Percentiles rank a stretch among this genome's conserved stretches.
phyloP scores from a whole-genome alignment of 2,329 filamentous ascomycete genomes.

The Ceratocystis harringtonii region DNA sequence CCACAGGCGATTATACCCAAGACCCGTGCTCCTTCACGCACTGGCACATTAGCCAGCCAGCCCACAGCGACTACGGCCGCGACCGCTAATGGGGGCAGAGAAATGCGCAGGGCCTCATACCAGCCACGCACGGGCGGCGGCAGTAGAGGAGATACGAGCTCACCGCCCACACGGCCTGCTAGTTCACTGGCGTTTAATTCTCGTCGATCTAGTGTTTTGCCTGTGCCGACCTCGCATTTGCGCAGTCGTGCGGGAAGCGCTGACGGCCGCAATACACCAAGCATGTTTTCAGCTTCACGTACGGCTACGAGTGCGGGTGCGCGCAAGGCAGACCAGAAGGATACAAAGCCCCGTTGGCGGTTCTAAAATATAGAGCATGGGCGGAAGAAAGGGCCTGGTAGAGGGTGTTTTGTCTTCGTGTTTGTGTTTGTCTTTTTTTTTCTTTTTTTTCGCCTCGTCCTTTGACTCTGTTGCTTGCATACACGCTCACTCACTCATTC shows the following conservation, averaged over 20 bases:
- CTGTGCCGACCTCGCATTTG: slow-evolving; percentile 28
- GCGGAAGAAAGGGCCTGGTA: not conserved
- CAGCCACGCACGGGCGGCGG: slow-evolving; percentile 29
- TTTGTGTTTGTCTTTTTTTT: slow-evolving; percentile 2
- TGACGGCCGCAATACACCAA: slow-evolving; percentile 35
- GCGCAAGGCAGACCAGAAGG: slow-evolving; percentile 24
- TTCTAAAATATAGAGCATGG: slow-evolving; percentile 20
- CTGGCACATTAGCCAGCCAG: slow-evolving; percentile 19
- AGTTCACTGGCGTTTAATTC: slow-evolving; percentile 38
- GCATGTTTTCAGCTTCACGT: slow-evolving; percentile 32
- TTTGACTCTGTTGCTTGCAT: no score
- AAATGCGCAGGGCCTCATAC: slow-evolving; percentile 37
- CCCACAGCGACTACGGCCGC: not conserved
- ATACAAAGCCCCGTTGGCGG: slow-evolving; percentile 37
- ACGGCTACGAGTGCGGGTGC: slow-evolving; percentile 28
- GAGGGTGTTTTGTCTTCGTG: not conserved
- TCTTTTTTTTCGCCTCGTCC: not conserved
- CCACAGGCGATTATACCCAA: slow-evolving; percentile 32
- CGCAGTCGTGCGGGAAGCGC: slow-evolving; percentile 20
- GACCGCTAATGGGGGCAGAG: slow-evolving; percentile 12
- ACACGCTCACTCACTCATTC: no score
- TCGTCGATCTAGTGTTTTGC: slow-evolving; percentile 40
- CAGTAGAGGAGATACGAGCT: not conserved
- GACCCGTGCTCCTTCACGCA: slow-evolving; percentile 32
- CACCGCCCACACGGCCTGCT: slow-evolving; percentile 30